phyloP scores from a whole-genome alignment of 2,329 filamentous ascomycete species.

The Coniochaeta ligniaria region DNA sequence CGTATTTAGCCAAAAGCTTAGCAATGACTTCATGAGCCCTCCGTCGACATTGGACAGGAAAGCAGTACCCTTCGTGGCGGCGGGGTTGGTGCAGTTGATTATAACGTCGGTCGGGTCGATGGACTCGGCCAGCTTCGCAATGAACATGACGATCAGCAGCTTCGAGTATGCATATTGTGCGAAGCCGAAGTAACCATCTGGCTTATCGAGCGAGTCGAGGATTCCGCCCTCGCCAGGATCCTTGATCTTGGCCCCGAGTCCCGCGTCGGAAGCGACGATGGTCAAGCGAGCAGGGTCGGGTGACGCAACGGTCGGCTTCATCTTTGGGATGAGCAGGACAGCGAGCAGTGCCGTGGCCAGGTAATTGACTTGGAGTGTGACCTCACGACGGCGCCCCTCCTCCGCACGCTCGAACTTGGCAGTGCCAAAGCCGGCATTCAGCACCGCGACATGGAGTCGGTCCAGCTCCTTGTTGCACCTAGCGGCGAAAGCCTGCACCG shows the following conservation, averaged over 20 bases:
- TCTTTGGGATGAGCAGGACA: constrained; percentile 21
- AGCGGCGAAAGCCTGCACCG: constrained; percentile 29
- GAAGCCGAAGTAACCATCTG: background rate
- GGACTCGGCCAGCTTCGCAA: constrained; percentile 8
- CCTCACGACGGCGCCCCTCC: constrained; percentile 18
- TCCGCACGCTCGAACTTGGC: constrained; percentile 9
- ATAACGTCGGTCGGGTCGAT: constrained; percentile 12
- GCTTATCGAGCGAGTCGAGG: constrained; percentile 2
- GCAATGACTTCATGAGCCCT: background rate
- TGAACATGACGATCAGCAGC: constrained; percentile 11
- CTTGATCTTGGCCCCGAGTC: constrained; percentile 11
- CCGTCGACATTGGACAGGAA: constrained; percentile 6
- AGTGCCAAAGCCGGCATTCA: constrained; percentile 32
- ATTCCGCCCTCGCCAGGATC: constrained; percentile 7
- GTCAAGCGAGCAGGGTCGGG: constrained; percentile 13
- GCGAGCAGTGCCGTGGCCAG: constrained; percentile 24
- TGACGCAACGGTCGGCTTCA: constrained; percentile 10
- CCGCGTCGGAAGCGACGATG: constrained; percentile 19
- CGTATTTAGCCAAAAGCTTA: constrained; percentile 2
- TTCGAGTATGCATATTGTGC: constrained; percentile 15
- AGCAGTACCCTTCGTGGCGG: constrained; percentile 10
- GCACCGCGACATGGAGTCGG: constrained; percentile 33
- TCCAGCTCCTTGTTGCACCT: constrained; percentile 20
- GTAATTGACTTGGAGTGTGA: constrained; percentile 36
- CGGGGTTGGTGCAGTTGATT: constrained; percentile 15